phyloP scores from a whole-genome alignment of 129 eudicot species.

The Lactuca sativa region DNA sequence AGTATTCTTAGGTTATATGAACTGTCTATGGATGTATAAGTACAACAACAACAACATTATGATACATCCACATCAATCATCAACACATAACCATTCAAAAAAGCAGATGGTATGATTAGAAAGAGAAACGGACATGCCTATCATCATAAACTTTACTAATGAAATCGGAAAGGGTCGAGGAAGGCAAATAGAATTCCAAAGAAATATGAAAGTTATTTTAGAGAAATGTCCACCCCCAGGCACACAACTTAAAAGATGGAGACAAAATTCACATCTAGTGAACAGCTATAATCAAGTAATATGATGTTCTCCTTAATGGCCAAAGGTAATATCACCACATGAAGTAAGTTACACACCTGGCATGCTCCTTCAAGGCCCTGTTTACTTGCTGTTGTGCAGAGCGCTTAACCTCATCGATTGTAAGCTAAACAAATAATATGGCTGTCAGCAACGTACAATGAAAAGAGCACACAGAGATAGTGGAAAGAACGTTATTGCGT shows the following conservation, averaged over 20 bases:
- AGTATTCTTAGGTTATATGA: conserved; percentile 10
- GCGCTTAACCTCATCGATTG: conserved; percentile 95
- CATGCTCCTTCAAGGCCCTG: conserved; percentile 82
- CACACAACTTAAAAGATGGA: conserved; percentile 1
- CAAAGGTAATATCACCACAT: conserved; percentile 3
- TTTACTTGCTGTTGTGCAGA: conserved; percentile 90
- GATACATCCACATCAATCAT: conserved; percentile 9
- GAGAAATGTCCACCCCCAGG: background rate
- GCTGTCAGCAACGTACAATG: conserved; percentile 8
- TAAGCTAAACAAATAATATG: conserved; percentile 50
- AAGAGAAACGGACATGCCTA: no score
- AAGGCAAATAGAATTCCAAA: background rate
- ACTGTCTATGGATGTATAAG: conserved; percentile 12
- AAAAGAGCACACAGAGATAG: conserved; percentile 9
- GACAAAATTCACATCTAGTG: conserved; percentile 1
- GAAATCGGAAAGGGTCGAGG: background rate
- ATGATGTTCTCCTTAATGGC: conserved; percentile 4
- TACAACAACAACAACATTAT: conserved; percentile 4
- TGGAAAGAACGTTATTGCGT: background rate
- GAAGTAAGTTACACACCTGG: conserved; percentile 56
- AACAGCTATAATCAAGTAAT: conserved; percentile 1
- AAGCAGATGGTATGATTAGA: no score
- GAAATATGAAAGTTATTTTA: conserved; percentile 1
- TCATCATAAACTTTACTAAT: background rate
- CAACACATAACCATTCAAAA: conserved; percentile 13